Percentiles rank a stretch among this genome's conserved stretches.
Evolutionary conservation across 495 filamentous ascomycete species (phyloP).

Genomic region (Aspergillus ostianus): DNA sequence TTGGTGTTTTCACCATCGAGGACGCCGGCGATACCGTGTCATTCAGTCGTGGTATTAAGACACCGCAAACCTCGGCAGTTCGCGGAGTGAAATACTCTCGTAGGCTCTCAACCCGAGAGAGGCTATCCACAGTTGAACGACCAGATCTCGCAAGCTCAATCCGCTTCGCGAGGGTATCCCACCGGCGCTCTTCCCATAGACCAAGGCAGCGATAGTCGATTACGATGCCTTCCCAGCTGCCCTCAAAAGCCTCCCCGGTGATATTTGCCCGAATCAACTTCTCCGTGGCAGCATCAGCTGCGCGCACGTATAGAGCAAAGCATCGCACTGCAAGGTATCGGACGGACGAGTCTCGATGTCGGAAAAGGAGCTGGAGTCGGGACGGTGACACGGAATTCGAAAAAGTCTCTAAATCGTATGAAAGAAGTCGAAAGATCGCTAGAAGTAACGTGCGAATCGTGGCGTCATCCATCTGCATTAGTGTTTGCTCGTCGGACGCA

Average conservation of each 20-base stretch:
- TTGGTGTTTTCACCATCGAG: constrained; percentile 68
- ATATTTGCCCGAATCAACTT: constrained; percentile 65
- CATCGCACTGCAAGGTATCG: constrained; percentile 80
- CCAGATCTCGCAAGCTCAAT: constrained; percentile 20
- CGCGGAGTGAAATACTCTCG: constrained; percentile 46
- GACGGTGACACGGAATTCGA: constrained; percentile 59
- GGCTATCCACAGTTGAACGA: constrained; percentile 23
- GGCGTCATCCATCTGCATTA: constrained; percentile 35
- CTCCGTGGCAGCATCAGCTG: constrained; percentile 75
- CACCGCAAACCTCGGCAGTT: constrained; percentile 56
- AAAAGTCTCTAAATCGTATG: constrained; percentile 67
- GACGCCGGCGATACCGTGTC: constrained; percentile 43
- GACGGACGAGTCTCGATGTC: constrained; percentile 57
- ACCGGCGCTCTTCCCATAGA: constrained; percentile 69
- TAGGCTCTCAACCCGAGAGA: constrained; percentile 33
- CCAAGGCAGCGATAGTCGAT: constrained; percentile 85
- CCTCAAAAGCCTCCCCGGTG: constrained; percentile 57
- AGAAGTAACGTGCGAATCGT: constrained; percentile 53
- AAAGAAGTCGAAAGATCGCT: constrained; percentile 72
- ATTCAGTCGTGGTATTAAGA: constrained; percentile 65
- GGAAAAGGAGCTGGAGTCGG: constrained; percentile 65
- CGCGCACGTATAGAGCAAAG: constrained; percentile 73
- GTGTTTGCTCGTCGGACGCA: constrained; percentile 36
- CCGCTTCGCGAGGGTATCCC: constrained; percentile 31
- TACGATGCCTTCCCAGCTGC: constrained; percentile 68